Evolutionary conservation across 352 stramenopile species (phyloP), one percentile per base, ranked within the genome.

Genomic region (Pythium graminicola): DNA sequence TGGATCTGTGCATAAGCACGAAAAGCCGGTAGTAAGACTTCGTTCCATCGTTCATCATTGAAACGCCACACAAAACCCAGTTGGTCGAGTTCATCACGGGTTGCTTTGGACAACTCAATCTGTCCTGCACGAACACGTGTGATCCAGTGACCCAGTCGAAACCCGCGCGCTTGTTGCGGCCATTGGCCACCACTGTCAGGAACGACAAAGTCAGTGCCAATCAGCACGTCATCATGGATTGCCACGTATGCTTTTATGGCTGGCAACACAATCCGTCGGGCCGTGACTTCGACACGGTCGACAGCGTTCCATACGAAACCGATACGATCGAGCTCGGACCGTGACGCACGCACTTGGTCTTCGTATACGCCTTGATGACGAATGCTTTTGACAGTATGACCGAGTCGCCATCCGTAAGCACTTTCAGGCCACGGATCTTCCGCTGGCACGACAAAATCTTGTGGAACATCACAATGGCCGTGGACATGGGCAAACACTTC

Each of bases 261-360:
- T 6, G 81, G 81, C 9, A 88, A 53, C 28, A 92, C 70, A 5
- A 82, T 68, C 2, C 62, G 50, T 0, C 70, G 67, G 29, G 88
- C 64, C 2, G 65, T 83, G 45, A 76, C 76, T 36, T 82, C 70
- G 1, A 88, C 27, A 0, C 77, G 75, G 28, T 89, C 69, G 57
- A 80, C 57, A 27, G 77, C 72, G 48, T 85, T 93, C 93, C 93
- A 98, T 24, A 96, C 70, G 62, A 98, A 98, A n/a, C 88, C 90
- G 20, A 97, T 57, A 13, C 64, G 63, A 28, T 97, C 77, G 5
- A 98, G 69, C 35, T 93, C 72, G 10, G 77, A 59, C 10, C 70
- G 70, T 50, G 83, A 69, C 1, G 66, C 57, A 19, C 85, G 83
- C 6, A 97, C 80, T 66, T 97, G 94, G 16, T 69, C 38, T 32